Percentiles rank a stretch among this genome's conserved stretches.
Conservation (phyloP, 1,284 basidiomycete species). For the Takashimella tepidaria region DNA sequence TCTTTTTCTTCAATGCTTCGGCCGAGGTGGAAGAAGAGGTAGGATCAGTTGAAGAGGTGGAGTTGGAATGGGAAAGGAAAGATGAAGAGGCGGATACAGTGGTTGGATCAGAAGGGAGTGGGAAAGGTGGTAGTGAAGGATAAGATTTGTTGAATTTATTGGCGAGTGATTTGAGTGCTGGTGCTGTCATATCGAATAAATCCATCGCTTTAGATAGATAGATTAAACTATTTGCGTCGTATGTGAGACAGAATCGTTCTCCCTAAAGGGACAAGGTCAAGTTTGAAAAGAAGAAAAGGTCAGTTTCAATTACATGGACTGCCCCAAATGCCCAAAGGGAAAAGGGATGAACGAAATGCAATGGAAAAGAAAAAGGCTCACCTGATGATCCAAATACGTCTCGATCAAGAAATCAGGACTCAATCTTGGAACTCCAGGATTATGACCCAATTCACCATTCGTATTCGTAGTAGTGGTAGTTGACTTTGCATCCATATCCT, state of each 20-base stretch:
- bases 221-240: conserved; percentile 98
- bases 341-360: too few relatives aligned
- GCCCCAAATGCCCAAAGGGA: too few relatives aligned
- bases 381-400: conserved; percentile 96
- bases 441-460: conserved; percentile 6
- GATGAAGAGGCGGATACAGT: conserved; percentile 24
- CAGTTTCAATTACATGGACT: too few relatives aligned
- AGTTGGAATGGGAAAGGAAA: conserved; percentile 1
- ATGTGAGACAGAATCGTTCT: conserved; percentile 95
- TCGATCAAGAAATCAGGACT: conserved; percentile 98
- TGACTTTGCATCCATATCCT: too few relatives aligned
- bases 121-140: conserved; percentile 39
- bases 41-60: conserved; percentile 22
- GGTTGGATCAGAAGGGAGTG: conserved; percentile 38
- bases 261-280: conserved; percentile 51
- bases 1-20: conserved; percentile 36
- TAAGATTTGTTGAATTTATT: conserved; percentile 38
- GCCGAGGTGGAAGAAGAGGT: conserved; percentile 54
- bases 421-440: conserved; percentile 57
- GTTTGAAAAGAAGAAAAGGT: not conserved
- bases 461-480: too few relatives aligned
- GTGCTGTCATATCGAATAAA: conserved; percentile 88
- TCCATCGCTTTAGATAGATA: conserved; percentile 99
- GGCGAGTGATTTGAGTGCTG: conserved; percentile 66
- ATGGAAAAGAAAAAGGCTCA: conserved; percentile 24